Conservation (phyloP, 2,329 filamentous ascomycete genomes). For the Penicillium occitanis region DNA sequence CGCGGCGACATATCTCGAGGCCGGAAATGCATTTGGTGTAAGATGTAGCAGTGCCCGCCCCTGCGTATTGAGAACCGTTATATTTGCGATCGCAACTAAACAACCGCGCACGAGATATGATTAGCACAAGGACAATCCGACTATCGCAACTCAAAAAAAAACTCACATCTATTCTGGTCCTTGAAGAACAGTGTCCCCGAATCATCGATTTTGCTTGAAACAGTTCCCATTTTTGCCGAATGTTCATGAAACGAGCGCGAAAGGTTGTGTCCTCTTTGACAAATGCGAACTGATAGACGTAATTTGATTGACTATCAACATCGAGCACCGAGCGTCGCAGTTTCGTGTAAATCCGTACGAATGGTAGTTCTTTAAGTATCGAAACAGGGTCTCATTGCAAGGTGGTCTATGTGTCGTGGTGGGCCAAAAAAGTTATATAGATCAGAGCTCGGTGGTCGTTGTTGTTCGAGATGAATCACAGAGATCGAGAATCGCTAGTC, state of each 20-base stretch:
- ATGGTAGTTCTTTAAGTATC: conserved; percentile 3
- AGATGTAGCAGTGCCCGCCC: conserved; percentile 75
- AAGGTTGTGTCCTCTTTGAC: background rate
- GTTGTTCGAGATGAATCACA: background rate
- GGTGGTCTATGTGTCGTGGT: background rate
- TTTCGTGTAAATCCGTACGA: conserved; percentile 13
- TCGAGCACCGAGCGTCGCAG: background rate
- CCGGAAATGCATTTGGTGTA: conserved; percentile 82
- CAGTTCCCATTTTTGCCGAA: conserved; percentile 73
- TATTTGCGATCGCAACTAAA: conserved; percentile 80
- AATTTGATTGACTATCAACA: background rate
- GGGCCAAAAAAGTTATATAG: background rate
- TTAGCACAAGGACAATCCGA: background rate
- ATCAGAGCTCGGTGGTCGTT: background rate
- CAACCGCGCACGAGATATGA: background rate
- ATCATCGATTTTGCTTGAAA: conserved; percentile 85
- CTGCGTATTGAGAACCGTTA: conserved; percentile 76
- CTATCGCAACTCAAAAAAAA: background rate
- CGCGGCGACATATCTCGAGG: conserved; percentile 71
- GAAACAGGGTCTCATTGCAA: conserved; percentile 1
- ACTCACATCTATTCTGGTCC: conserved; percentile 87
- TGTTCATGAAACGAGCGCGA: background rate
- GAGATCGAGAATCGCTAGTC: background rate
- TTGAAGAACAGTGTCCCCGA: conserved; percentile 74
- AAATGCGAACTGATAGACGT: background rate